Percentiles rank a stretch among this genome's conserved stretches.
These are phyloP conservation scores for Emergomyces pasteurianus DNA, from an alignment of 2,329 filamentous ascomycete species.

Conservation along the genomic window DNA sequence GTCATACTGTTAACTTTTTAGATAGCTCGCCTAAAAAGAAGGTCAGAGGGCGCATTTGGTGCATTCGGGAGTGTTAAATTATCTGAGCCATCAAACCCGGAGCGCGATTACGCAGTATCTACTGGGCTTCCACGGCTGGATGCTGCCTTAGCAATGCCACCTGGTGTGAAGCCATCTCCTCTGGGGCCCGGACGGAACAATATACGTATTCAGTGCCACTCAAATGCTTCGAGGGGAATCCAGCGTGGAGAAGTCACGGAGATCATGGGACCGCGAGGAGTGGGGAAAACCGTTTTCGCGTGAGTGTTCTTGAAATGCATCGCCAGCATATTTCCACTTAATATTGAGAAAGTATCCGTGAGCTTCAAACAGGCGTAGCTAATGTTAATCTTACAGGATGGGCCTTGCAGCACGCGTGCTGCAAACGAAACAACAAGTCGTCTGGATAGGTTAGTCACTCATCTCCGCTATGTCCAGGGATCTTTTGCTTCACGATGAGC, in stretches of 20 bases:
- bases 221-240: conserved; percentile 43
- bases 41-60: not conserved
- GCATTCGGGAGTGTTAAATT: not conserved
- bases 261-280: conserved; percentile 75
- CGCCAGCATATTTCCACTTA: not conserved
- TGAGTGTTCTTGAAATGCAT: conserved; percentile 33
- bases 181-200: not conserved
- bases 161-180: not conserved
- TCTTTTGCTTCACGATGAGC: not conserved
- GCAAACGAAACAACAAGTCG: conserved; percentile 47
- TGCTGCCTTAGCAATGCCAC: conserved; percentile 5
- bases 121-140: conserved; percentile 48
- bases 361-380: not conserved
- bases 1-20: not conserved
- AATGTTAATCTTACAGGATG: conserved; percentile 40
- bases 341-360: not conserved
- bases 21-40: not conserved
- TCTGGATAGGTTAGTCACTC: conserved; percentile 65
- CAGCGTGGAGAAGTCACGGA: conserved; percentile 70
- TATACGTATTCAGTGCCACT: not conserved
- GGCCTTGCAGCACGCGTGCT: conserved; percentile 57
- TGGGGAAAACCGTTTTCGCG: conserved; percentile 75
- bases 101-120: conserved; percentile 29
- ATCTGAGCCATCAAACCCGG: not conserved
- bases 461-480: not conserved